Conservation (phyloP, 345 rosid genomes). For the Sonneratia alba region DNA sequence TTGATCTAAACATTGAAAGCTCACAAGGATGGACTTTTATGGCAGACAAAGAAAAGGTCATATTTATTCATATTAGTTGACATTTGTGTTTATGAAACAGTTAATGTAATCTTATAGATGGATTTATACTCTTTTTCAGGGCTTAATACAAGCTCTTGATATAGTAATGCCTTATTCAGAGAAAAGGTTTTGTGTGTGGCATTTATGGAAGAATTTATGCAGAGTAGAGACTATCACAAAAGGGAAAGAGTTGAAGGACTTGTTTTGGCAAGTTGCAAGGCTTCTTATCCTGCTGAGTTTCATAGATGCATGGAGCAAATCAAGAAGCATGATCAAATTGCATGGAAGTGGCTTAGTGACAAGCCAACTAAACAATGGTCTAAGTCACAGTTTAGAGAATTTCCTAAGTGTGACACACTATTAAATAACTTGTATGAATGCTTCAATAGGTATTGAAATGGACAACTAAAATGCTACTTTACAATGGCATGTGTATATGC, state of each 20-base stretch:
- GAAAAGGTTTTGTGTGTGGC: background rate
- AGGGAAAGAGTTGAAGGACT: background rate
- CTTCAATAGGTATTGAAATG: background rate
- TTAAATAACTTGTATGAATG: background rate
- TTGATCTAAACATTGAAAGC: too few species aligned
- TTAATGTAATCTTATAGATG: too few species aligned
- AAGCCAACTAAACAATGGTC: background rate
- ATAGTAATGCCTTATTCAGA: background rate
- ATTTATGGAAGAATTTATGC: background rate
- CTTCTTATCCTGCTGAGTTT: background rate
- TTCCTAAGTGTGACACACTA: background rate
- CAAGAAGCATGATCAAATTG: background rate
- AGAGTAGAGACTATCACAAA: background rate
- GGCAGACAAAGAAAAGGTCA: too few species aligned
- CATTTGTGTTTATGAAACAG: too few species aligned
- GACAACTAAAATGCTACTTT: too few species aligned
- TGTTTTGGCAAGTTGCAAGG: background rate
- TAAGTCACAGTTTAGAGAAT: background rate
- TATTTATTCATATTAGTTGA: too few species aligned
- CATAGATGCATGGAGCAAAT: background rate
- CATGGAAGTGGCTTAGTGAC: background rate
- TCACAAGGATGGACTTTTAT: too few species aligned
- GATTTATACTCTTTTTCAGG: background rate
- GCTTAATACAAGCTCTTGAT: background rate
- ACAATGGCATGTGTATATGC: too few species aligned